Evolutionary conservation across 306 rosid genomes (phyloP).

Genomic region (Casuarina cunninghamiana): DNA sequence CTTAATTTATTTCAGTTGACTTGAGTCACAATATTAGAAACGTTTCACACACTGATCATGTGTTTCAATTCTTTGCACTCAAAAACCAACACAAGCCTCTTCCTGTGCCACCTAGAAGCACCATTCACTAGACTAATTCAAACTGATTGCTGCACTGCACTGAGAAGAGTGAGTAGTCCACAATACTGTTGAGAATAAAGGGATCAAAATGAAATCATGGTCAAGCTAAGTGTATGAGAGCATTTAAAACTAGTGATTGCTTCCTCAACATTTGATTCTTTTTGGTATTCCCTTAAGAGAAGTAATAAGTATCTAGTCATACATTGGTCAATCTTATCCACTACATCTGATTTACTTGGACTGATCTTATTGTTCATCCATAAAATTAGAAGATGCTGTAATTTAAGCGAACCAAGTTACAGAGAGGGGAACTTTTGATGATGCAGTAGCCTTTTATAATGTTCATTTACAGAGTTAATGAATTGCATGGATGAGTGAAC

Average conservation of each 20-base stretch:
- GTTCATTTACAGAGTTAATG: constrained; percentile 4
- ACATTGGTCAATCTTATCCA: neutral
- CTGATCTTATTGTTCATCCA: neutral
- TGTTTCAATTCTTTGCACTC: too few relatives aligned
- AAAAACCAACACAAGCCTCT: too few relatives aligned
- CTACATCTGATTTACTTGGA: neutral
- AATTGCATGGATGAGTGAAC: neutral
- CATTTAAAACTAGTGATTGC: neutral
- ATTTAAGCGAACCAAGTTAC: neutral
- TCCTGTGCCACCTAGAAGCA: too few relatives aligned
- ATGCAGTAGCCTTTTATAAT: neutral
- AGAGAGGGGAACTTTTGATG: neutral
- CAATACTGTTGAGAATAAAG: neutral
- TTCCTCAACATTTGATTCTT: neutral
- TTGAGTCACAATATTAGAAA: too few relatives aligned
- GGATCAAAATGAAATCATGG: neutral
- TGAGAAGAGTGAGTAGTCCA: too few relatives aligned
- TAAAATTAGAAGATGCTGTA: neutral
- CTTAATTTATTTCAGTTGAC: too few relatives aligned
- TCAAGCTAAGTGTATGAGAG: neutral
- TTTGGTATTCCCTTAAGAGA: neutral
- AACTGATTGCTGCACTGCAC: too few relatives aligned
- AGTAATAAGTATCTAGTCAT: neutral
- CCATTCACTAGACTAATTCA: too few relatives aligned
- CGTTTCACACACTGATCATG: too few relatives aligned